These are phyloP conservation scores for Eucalyptus sideroxylon DNA, from an alignment of 345 rosid species.

Conservation along the genomic window DNA sequence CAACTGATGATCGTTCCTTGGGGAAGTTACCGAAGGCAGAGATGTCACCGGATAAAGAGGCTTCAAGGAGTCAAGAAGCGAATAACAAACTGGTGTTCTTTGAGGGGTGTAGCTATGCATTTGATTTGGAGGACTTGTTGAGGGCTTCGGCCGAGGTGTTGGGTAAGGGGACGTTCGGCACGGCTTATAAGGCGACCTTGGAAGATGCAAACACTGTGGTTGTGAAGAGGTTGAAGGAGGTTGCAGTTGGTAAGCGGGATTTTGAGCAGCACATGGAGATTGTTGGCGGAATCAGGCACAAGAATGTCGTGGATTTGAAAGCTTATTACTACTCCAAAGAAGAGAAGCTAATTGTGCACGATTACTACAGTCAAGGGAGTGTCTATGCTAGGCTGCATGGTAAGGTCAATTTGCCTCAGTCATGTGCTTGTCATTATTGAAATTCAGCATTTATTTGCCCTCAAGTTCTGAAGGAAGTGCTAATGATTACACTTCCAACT, in stretches of 20 bases:
- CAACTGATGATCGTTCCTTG: conserved; percentile 24
- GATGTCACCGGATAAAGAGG: conserved; percentile 59
- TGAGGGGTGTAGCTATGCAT: conserved; percentile 62
- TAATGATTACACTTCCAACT: neutral
- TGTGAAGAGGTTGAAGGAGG: conserved; percentile 82
- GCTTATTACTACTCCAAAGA: conserved; percentile 92
- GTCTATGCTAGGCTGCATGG: conserved; percentile 68
- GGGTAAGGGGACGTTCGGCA: conserved; percentile 85
- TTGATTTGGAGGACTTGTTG: conserved; percentile 77
- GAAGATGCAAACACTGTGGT: conserved; percentile 77
- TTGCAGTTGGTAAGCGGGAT: conserved; percentile 63
- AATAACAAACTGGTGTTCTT: conserved; percentile 81
- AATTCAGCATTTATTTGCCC: neutral
- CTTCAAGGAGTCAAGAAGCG: conserved; percentile 69
- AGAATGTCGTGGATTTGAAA: conserved; percentile 55
- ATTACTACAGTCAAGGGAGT: conserved; percentile 49
- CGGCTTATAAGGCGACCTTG: conserved; percentile 79
- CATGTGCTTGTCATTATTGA: neutral
- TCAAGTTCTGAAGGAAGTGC: neutral
- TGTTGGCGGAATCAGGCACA: conserved; percentile 56
- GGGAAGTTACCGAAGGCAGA: conserved; percentile 40
- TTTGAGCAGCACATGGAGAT: conserved; percentile 94
- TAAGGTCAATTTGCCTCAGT: conserved; percentile 5
- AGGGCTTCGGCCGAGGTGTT: conserved; percentile 93
- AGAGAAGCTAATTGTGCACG: conserved; percentile 78